Base-by-base conservation (phyloP, 148 eudicot genomes). In the Dysphania ambrosioides region DNA sequence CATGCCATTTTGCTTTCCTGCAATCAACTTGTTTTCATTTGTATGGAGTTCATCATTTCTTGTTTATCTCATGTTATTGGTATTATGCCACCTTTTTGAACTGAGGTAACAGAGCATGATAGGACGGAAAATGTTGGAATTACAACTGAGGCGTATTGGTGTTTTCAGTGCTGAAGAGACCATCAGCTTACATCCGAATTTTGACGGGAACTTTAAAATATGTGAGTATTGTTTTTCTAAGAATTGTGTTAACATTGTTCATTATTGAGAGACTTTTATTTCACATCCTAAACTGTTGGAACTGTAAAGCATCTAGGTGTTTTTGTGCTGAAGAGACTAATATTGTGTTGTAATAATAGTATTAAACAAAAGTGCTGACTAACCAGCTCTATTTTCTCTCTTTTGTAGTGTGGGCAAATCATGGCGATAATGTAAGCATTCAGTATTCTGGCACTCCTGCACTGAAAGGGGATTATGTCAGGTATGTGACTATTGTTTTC, bases 401-500 rank as follows among this genome's bases (percentile, higher is more conserved):
- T 57, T 78, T 70, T n/a, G n/a, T 61, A 95, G 99, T 95, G 81
- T 95, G 99, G 99, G 99, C 97, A 40, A 89, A 90, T 77, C 99
- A 95, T 72, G 99, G 99, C 67, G 99, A 95, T 82, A 97, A 95
- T 72, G 82, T 95, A 70, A 95, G 99, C 89, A 90, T 90, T 72
- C 97, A 95, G 84, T 95, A 95, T 84, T 90, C 97, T 79, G 99
- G 99, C 68, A 95, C 99, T 76, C 92, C 91, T 62, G 99, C 99
- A 78, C 82, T 95, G 56, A 95, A 95, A 82, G 97, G 99, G 81
- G 99, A 95, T 85, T 92, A 87, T 80, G 99, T 95, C 79, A 95
- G 99, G 99, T 92, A 83, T 31, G 27, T 44, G 32, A 53, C 49
- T 1, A 6, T 27, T 41, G 8, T 23, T 36, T 38, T 24, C 23